phyloP scores from a whole-genome alignment of 2,329 filamentous ascomycete species.

The Ophiocordyceps camponoti-saundersi region DNA sequence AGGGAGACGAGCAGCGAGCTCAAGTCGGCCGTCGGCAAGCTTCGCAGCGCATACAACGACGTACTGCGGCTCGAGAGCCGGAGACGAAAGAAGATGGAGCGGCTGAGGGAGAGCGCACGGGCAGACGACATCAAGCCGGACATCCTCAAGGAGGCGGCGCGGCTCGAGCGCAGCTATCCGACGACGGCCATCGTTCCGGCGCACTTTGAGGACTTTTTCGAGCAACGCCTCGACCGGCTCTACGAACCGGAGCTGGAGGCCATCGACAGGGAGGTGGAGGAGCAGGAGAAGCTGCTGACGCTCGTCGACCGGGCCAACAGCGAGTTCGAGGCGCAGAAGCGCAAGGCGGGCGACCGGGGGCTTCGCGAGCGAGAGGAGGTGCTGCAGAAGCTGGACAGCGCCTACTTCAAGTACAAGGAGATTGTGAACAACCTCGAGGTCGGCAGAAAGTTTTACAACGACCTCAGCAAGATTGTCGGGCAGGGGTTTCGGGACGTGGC shows the following conservation, averaged over 20 bases:
- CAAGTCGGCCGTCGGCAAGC: slow-evolving; percentile 58
- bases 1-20: slow-evolving; percentile 66
- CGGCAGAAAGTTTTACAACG: slow-evolving; percentile 92
- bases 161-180: slow-evolving; percentile 72
- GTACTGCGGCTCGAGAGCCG: slow-evolving; percentile 68
- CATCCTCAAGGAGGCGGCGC: slow-evolving; percentile 65
- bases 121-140: slow-evolving; percentile 79
- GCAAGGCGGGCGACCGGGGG: slow-evolving; percentile 42
- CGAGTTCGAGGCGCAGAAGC: slow-evolving; percentile 57
- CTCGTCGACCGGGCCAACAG: slow-evolving; percentile 61
- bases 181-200: slow-evolving; percentile 71
- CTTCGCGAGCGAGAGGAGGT: slow-evolving; percentile 67
- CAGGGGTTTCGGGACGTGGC: slow-evolving; percentile 62
- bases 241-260: slow-evolving; percentile 67
- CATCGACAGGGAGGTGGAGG: slow-evolving; percentile 51
- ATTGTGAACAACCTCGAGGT: slow-evolving; percentile 83
- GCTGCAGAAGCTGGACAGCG: slow-evolving; percentile 74
- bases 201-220: slow-evolving; percentile 86
- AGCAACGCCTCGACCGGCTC: slow-evolving; percentile 53
- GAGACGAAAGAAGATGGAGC: slow-evolving; percentile 62
- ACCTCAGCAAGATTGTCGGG: slow-evolving; percentile 73
- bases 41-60: slow-evolving; percentile 73
- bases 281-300: slow-evolving; percentile 56
- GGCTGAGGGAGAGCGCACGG: slow-evolving; percentile 60
- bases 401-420: slow-evolving; percentile 93